Base-by-base conservation (phyloP, 768 basidiomycete genomes). In the Clitopilus hobsonii region DNA sequence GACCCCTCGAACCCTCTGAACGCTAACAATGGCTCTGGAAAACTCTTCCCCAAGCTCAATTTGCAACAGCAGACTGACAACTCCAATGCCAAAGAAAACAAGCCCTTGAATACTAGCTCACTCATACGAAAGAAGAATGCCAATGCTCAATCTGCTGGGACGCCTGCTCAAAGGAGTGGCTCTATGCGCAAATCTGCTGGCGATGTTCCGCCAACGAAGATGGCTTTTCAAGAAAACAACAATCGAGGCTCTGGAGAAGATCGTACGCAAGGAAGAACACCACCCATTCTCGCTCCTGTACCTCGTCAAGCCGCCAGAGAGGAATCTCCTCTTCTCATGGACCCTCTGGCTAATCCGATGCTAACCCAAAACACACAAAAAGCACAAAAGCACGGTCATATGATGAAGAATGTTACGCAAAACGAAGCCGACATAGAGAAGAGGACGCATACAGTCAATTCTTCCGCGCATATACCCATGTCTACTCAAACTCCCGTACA, bases 391-490 rank as follows among this genome's bases (percentile, higher is more conserved):
- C 22, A 16, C 22, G 41, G 41, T 3, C 22, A 16, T 6, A 18
- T 23, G 2, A 10, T 45, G 22, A 45, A 18, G 5, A 45, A 45
- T 51, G 30, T 38, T 18, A 26, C 20, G 30, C 28, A 36, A 36
- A 26, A 55, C 7, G 61, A 55, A 8, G 36, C 49, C 48, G 28
- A 24, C 13, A 25, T 25, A 14, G 57, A 57, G 50, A 62, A 56
- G 52, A 56, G 60, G n/a, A 23, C 41, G 41, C 41, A 45, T 45
- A 45, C 11, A 45, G 41, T 45, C 41, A 45, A 16, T 20, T 45
- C 41, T 45, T 10, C 18, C 3, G 64, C 68, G 68, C 69, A 69
- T 67, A 71, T 65, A 67, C 58, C 62, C 38, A 58, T 53, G 14
- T 53, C 32, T n/a, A 14, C 32, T 3, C 54, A 23, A 47, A 53